Conservation (phyloP, 1,284 basidiomycete genomes). For the Melanopsichium pennsylvanicum region DNA sequence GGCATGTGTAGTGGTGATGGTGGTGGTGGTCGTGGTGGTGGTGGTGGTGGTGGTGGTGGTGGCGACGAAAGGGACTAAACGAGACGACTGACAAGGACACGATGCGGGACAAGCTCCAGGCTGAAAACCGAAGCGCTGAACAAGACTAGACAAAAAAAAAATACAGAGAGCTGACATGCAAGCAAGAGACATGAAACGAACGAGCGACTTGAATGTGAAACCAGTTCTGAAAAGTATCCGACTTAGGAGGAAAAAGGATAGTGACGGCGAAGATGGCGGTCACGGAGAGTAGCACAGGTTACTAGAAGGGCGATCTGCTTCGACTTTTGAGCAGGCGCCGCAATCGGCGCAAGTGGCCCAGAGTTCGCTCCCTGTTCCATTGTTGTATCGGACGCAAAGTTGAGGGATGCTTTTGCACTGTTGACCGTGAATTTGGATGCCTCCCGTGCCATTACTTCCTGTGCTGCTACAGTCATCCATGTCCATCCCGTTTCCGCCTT, state of each 20-base stretch:
- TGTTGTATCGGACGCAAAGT: slow-evolving; percentile 51
- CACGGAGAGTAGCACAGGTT: slow-evolving; percentile 43
- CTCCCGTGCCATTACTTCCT: neutral
- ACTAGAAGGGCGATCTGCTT: slow-evolving; percentile 15
- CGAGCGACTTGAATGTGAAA: too few relatives aligned
- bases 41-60: too few relatives aligned
- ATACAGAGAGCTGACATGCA: too few relatives aligned
- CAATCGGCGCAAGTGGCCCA: slow-evolving; percentile 57
- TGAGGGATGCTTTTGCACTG: slow-evolving; percentile 58
- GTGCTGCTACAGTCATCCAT: slow-evolving; percentile 25
- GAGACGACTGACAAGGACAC: too few relatives aligned
- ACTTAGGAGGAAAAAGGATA: slow-evolving; percentile 24
- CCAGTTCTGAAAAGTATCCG: too few relatives aligned
- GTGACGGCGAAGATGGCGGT: slow-evolving; percentile 10
- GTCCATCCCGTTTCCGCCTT: slow-evolving; percentile 30
- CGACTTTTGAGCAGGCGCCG: slow-evolving; percentile 39
- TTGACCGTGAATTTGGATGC: slow-evolving; percentile 35
- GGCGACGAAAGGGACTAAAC: too few relatives aligned
- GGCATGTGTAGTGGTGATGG: too few relatives aligned
- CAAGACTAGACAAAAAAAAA: too few relatives aligned
- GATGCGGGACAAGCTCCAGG: too few relatives aligned
- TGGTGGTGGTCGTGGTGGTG: too few relatives aligned
- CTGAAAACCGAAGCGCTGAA: too few relatives aligned
- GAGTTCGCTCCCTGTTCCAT: slow-evolving; percentile 45
- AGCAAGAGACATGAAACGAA: too few relatives aligned